Evolutionary conservation across 1,284 basidiomycete species (phyloP).

Genomic region (Pseudozyma sp.): DNA sequence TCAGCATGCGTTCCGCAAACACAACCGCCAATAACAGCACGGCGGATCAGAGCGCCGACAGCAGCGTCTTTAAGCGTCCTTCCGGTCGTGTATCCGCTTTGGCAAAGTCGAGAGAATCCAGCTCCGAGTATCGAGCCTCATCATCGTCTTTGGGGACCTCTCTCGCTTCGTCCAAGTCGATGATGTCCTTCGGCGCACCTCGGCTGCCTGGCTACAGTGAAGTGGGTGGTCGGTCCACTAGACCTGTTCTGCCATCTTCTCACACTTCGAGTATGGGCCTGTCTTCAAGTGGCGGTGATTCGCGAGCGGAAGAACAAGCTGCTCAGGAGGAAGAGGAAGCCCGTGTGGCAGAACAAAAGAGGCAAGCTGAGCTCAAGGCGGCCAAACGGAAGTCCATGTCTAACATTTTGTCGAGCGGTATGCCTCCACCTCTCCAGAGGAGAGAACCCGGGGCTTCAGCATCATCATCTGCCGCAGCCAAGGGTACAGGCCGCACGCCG

Average conservation of each 20-base stretch:
- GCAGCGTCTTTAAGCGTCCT: slow-evolving; percentile 36
- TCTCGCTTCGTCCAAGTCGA: slow-evolving; percentile 24
- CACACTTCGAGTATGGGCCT: slow-evolving; percentile 17
- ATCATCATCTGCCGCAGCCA: background rate
- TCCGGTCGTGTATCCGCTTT: slow-evolving; percentile 36
- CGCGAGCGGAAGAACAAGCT: slow-evolving; percentile 23
- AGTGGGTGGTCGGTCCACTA: slow-evolving; percentile 2
- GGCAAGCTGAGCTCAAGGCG: slow-evolving; percentile 39
- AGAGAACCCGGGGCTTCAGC: slow-evolving; percentile 9
- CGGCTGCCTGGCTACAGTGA: slow-evolving; percentile 27
- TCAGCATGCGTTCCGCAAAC: slow-evolving; percentile 9
- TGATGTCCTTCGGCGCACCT: slow-evolving; percentile 43
- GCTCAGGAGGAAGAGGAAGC: slow-evolving; percentile 34
- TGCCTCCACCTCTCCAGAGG: slow-evolving; percentile 35
- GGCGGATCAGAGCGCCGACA: slow-evolving; percentile 31
- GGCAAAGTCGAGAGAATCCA: slow-evolving; percentile 33
- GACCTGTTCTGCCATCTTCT: slow-evolving; percentile 7
- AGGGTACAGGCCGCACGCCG: background rate
- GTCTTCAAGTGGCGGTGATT: background rate
- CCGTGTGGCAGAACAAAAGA: slow-evolving; percentile 29
- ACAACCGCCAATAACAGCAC: no score
- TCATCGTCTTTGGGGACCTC: slow-evolving; percentile 8
- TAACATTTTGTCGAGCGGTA: slow-evolving; percentile 36
- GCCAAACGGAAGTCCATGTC: slow-evolving; percentile 44
- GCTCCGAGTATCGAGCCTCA: slow-evolving; percentile 15